phyloP scores from a whole-genome alignment of 2,329 filamentous ascomycete species.

The Chrysosporium queenslandicum region DNA sequence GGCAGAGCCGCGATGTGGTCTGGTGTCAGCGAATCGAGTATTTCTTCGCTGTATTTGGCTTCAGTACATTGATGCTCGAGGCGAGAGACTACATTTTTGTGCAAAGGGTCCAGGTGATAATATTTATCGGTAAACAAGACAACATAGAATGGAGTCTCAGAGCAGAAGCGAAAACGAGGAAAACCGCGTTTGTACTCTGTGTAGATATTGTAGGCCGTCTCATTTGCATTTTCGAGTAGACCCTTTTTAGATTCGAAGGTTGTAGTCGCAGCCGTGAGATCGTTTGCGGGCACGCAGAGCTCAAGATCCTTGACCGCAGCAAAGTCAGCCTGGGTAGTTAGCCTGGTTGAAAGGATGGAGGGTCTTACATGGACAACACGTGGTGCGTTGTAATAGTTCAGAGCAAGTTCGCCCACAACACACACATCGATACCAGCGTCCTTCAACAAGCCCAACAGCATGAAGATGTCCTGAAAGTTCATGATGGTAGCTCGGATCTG shows the following conservation, averaged over 20 bases:
- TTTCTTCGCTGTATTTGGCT: conserved; percentile 59
- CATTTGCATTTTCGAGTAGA: conserved; percentile 20
- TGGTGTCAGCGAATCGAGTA: conserved; percentile 58
- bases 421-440: conserved; percentile 5
- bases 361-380: conserved; percentile 10
- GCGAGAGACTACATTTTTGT: conserved; percentile 6
- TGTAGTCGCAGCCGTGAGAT: background rate
- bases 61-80: conserved; percentile 52
- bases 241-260: conserved; percentile 37
- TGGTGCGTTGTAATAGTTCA: conserved; percentile 14
- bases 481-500: background rate
- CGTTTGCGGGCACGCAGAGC: conserved; percentile 7
- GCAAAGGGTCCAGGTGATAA: conserved; percentile 17
- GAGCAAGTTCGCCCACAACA: conserved; percentile 13
- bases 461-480: conserved; percentile 9
- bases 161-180: conserved; percentile 16
- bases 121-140: conserved; percentile 17
- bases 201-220: conserved; percentile 18
- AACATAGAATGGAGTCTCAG: conserved; percentile 8
- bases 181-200: conserved; percentile 22
- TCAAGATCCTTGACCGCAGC: conserved; percentile 10
- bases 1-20: conserved; percentile 17
- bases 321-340: background rate
- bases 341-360: background rate
- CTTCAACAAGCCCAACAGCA: conserved; percentile 21